These are phyloP conservation scores for Puccinia triticina DNA, from an alignment of 1,284 basidiomycete species.

Conservation along the genomic window DNA sequence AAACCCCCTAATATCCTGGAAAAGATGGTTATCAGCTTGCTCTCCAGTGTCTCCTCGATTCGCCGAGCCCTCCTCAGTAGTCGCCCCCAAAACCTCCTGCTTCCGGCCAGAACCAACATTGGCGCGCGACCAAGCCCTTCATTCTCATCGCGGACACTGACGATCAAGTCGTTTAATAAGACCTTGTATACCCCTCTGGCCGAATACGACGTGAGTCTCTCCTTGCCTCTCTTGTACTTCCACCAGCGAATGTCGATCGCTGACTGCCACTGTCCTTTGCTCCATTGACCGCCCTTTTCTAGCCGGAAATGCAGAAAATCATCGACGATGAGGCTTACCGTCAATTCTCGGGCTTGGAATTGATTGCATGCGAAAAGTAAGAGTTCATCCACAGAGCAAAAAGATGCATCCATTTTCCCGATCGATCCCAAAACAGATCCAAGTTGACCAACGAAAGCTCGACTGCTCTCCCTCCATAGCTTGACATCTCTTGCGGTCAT, in stretches of 20 bases:
- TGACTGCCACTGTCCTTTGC: background rate
- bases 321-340: conserved; percentile 60
- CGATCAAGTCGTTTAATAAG: conserved; percentile 37
- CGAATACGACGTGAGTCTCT: conserved; percentile 37
- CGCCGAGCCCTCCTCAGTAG: too few relatives aligned
- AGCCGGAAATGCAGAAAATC: conserved; percentile 47
- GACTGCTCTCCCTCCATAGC: conserved; percentile 72
- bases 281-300: too few relatives aligned
- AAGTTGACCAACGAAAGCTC: conserved; percentile 54
- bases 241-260: background rate
- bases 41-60: too few relatives aligned
- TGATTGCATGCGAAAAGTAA: conserved; percentile 83
- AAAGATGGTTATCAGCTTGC: too few relatives aligned
- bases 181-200: conserved; percentile 37
- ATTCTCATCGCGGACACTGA: too few relatives aligned
- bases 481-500: conserved; percentile 89
- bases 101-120: too few relatives aligned
- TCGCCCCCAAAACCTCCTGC: too few relatives aligned
- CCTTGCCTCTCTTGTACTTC: too few relatives aligned
- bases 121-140: too few relatives aligned
- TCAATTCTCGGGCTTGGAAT: conserved; percentile 95
- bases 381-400: background rate
- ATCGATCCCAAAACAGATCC: conserved; percentile 55
- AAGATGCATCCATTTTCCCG: too few relatives aligned
- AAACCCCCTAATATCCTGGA: too few relatives aligned